These are phyloP conservation scores for Manihot esculenta DNA, from an alignment of 441 rosid genomes.

Conservation along the genomic window DNA sequence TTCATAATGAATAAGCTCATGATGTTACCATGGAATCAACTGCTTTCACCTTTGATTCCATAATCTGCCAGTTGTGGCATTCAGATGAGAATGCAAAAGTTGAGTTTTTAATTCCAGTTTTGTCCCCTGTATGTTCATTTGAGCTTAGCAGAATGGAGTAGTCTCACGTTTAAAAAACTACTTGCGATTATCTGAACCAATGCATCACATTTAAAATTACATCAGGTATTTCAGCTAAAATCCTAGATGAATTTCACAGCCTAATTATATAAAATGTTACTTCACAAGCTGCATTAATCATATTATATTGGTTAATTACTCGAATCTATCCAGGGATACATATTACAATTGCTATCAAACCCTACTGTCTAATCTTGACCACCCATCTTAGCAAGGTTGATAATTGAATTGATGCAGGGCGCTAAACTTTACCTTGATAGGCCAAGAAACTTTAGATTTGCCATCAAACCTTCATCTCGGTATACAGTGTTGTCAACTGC, in stretches of 20 bases:
- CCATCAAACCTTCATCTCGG: background rate
- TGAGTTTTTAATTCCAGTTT: background rate
- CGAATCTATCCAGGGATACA: background rate
- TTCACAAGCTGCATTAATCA: background rate
- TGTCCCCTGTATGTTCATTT: background rate
- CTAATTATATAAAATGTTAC: background rate
- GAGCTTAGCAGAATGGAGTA: background rate
- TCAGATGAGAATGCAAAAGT: background rate
- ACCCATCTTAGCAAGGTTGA: background rate
- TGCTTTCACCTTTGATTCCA: no score
- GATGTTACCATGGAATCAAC: background rate
- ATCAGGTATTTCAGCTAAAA: background rate
- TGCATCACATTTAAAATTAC: background rate
- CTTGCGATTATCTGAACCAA: background rate
- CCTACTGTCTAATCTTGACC: background rate
- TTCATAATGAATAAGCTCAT: background rate
- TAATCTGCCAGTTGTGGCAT: background rate
- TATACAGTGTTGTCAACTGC: background rate
- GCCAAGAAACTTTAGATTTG: background rate
- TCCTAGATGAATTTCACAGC: background rate
- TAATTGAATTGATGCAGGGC: background rate
- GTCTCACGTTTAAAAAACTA: background rate
- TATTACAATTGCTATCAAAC: background rate
- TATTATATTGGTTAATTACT: background rate
- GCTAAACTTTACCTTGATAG: background rate